Evolutionary conservation across 2,329 filamentous ascomycete genomes (phyloP), one percentile per base, ranked within the genome.

Genomic region (Pyrenochaeta sp.): DNA sequence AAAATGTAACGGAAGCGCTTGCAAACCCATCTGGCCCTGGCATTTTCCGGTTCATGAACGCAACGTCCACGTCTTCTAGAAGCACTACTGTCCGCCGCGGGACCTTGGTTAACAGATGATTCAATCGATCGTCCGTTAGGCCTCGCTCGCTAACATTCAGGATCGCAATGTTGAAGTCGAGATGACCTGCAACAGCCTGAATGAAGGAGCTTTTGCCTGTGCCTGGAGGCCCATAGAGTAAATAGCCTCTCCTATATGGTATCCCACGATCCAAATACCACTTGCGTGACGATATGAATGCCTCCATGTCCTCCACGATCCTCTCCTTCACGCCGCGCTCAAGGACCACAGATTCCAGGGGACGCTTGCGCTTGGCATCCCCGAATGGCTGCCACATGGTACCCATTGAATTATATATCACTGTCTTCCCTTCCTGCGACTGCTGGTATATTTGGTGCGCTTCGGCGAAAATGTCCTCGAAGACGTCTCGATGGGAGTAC

Each of bases 261-360:
- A 97, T 96, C 2, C 93, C 94, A n/a, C 94, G 88, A 67, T 97
- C 92, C 44, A 92, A 86, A 70, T 97, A 97, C 93, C 94, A 97
- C 60, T 89, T 86, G 52, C 90, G 86, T 32, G 90, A 88, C 1
- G 81, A 79, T 46, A 97, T 80, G 67, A 97, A 97, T 64, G 95
- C 91, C 67, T 86, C 84, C 7, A 97, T 89, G 68, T 97, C 94
- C 29, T 81, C 83, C 3, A 96, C 85, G 32, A 97, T 88, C 40
- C 83, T 81, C 72, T 96, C 91, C 69, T 93, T 91, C 47, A 98
- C 85, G 0, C 93, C 93, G 51, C 88, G 79, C 60, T 96, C 92
- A 17, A 97, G 79, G 5, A 98, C 86, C 4, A 99, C 95, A 1
- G 93, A 97, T 10, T 89, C 87, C 12, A 98, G 79, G 0, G 95